These are phyloP conservation scores for Megacollybia platyphylla DNA, from an alignment of 1,284 basidiomycete species.

Conservation along the genomic window DNA sequence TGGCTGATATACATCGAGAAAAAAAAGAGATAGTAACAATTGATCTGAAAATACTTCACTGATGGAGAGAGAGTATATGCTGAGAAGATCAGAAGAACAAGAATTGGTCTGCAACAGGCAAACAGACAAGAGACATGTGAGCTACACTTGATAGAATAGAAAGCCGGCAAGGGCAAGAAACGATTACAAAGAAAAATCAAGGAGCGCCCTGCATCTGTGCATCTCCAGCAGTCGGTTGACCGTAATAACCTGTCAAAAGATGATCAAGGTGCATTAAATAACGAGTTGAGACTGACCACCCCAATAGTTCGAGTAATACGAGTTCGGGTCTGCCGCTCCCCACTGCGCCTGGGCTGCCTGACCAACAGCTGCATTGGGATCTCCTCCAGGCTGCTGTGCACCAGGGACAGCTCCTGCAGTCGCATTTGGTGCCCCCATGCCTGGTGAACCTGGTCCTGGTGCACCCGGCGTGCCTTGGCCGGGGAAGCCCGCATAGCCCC, in stretches of 20 bases:
- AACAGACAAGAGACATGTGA: constrained; percentile 3
- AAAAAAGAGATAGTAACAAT: constrained; percentile 8
- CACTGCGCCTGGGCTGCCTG: constrained; percentile 60
- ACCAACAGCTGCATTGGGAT: constrained; percentile 37
- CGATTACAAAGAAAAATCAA: constrained; percentile 16
- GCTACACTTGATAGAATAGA: constrained; percentile 5
- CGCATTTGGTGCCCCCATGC: constrained; percentile 43
- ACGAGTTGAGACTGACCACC: constrained; percentile 40
- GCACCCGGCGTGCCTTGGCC: constrained; percentile 40
- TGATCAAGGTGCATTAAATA: constrained; percentile 6
- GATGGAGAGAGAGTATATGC: constrained; percentile 2
- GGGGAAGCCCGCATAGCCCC: constrained; percentile 61
- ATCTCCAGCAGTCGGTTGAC: constrained; percentile 45
- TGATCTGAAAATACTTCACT: neutral
- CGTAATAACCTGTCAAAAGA: constrained; percentile 52
- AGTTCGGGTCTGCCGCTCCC: constrained; percentile 56
- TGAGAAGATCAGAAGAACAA: neutral
- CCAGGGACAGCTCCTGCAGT: constrained; percentile 41
- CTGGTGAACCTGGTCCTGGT: constrained; percentile 43
- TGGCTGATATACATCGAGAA: constrained; percentile 7
- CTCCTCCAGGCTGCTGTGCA: constrained; percentile 41
- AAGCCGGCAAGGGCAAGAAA: constrained; percentile 4
- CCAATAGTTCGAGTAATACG: constrained; percentile 77
- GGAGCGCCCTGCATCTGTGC: constrained; percentile 47
- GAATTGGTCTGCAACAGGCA: neutral